These are phyloP conservation scores for Cladosporium sp. DNA, from an alignment of 2,329 filamentous ascomycete genomes.

Conservation along the genomic window DNA sequence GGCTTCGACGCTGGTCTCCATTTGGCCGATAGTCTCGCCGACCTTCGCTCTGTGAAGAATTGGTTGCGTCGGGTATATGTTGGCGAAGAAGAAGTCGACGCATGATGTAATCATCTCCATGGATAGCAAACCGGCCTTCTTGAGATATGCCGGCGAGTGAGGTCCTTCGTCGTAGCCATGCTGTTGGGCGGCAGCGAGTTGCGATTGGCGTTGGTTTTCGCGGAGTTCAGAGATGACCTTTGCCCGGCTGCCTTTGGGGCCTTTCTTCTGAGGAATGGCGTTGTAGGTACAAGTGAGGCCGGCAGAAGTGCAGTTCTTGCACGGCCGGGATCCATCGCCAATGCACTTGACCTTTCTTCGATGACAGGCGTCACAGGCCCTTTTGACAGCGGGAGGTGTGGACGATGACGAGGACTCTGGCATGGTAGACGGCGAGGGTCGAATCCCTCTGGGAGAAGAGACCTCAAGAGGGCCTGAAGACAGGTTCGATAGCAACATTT, in stretches of 20 bases:
- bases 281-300: slow-evolving; percentile 60
- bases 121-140: slow-evolving; percentile 46
- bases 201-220: slow-evolving; percentile 45
- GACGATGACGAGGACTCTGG: slow-evolving; percentile 13
- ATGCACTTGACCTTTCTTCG: slow-evolving; percentile 49
- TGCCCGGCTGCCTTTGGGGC: slow-evolving; percentile 58
- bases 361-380: slow-evolving; percentile 38
- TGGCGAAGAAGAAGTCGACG: slow-evolving; percentile 57
- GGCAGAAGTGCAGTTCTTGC: slow-evolving; percentile 57
- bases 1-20: slow-evolving; percentile 50
- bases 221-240: slow-evolving; percentile 60
- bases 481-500: slow-evolving; percentile 13
- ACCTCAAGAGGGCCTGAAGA: slow-evolving; percentile 13
- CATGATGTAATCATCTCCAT: slow-evolving; percentile 49
- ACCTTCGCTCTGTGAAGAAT: slow-evolving; percentile 49
- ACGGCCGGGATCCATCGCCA: slow-evolving; percentile 48
- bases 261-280: slow-evolving; percentile 60
- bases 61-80: slow-evolving; percentile 62
- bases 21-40: slow-evolving; percentile 50
- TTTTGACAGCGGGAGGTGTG: slow-evolving; percentile 24
- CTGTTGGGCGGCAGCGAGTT: slow-evolving; percentile 38
- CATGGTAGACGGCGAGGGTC: slow-evolving; percentile 9
- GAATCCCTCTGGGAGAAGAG: slow-evolving; percentile 8
- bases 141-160: slow-evolving; percentile 39
- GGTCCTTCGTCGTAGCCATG: slow-evolving; percentile 35